Conservation (phyloP, 2,329 filamentous ascomycete species). For the Ramularia endophylla region DNA sequence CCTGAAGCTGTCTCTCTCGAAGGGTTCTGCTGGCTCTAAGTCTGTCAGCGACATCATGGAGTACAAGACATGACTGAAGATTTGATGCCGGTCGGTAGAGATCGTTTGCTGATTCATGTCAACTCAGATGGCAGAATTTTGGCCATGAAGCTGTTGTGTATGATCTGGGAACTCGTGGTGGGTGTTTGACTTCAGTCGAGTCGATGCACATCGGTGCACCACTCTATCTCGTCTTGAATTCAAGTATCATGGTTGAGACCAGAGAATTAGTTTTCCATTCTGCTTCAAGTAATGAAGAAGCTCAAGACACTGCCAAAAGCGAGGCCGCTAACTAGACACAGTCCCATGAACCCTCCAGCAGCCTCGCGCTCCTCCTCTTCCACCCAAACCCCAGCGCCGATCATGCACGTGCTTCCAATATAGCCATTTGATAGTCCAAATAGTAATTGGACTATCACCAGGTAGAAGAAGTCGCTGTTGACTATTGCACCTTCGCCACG, state of each 20-base stretch:
- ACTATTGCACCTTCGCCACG: slow-evolving; percentile 67
- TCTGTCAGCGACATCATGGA: no score
- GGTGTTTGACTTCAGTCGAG: no score
- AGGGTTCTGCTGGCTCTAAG: no score
- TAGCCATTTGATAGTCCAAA: slow-evolving; percentile 87
- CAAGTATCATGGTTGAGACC: not conserved
- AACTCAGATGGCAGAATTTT: no score
- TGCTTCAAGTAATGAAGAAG: slow-evolving; percentile 58
- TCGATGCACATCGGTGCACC: not conserved
- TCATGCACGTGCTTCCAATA: slow-evolving; percentile 84
- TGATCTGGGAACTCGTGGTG: no score
- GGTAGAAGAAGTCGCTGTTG: slow-evolving; percentile 79
- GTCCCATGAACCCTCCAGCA: slow-evolving; percentile 86
- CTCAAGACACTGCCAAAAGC: slow-evolving; percentile 82
- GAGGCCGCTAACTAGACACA: slow-evolving; percentile 81
- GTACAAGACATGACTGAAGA: no score
- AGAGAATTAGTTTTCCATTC: slow-evolving; percentile 4
- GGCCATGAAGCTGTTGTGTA: no score
- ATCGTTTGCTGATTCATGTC: no score
- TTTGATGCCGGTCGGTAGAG: no score
- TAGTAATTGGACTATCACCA: slow-evolving; percentile 71
- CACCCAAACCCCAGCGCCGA: slow-evolving; percentile 78
- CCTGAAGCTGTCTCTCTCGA: no score
- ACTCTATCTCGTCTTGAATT: not conserved
- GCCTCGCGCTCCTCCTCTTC: slow-evolving; percentile 78